Evolutionary conservation across 75 land plant species (phyloP), one percentile per base, ranked within the genome.

Genomic region (Selaginella moellendorffii): DNA sequence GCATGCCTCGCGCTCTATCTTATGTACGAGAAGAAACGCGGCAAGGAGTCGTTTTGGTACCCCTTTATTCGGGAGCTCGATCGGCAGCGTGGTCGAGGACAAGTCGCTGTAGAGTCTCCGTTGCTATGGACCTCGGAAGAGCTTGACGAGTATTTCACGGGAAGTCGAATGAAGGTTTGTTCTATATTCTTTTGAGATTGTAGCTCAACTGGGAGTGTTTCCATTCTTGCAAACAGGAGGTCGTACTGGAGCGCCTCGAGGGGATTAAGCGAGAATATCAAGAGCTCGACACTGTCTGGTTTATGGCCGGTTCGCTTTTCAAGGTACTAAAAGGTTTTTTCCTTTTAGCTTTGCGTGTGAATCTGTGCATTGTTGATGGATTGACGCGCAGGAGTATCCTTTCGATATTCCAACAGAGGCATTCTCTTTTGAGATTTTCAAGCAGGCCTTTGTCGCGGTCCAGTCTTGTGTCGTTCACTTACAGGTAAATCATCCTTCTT

Each of bases 251-350:
- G 60, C 85, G 98, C 68, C 80, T 72, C 59, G 87, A 80, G 65
- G 98, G 96, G 26, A 83, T 93, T 24, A 81, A 78, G 67, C 85
- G 83, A 46, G 98, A 93, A 60, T 93, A 93, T 54, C 71, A 83
- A 68, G 98, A 93, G 80, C 90, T 93, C 42, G 98, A 93, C 61
- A 93, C 98, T 25, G 96, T 93, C 5, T 93, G 98, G 98, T 93
- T 93, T 72, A 93, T 93, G 98, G 96, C 98, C 68, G 98, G 98
- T 26, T 93, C 98, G 26, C 66, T 93, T 52, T 93, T 93, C 78
- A 78, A 89, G 96, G 98, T 89, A n/a, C 28, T 31, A 0, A 24
- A 24, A 26, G 19, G 24, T 23, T 2, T 17, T 42, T 27, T 30
- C 9, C 0, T 18, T 63, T 0, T 29, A 26, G 27, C 30, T 71